Conservation (phyloP, 371 early-diverging fungal genomes). For the Syncephalis fuscata region DNA sequence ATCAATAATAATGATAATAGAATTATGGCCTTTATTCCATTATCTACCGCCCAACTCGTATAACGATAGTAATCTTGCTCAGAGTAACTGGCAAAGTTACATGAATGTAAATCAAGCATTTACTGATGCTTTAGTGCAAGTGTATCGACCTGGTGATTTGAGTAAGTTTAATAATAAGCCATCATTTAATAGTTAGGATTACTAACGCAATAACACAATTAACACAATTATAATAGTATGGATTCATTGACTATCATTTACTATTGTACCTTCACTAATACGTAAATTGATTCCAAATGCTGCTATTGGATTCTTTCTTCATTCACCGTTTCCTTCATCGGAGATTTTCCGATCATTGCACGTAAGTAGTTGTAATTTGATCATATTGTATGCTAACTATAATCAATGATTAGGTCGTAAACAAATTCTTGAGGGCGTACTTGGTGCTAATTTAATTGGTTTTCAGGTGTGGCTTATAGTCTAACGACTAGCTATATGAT, state of each 20-base stretch:
- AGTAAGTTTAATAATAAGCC: constrained; percentile 27
- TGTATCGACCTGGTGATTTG: constrained; percentile 68
- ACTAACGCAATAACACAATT: too few species aligned
- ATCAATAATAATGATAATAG: constrained; percentile 11
- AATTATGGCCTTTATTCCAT: constrained; percentile 97
- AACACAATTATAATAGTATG: constrained; percentile 40
- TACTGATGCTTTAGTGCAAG: constrained; percentile 55
- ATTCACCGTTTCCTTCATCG: constrained; percentile 92
- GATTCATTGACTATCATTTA: constrained; percentile 98
- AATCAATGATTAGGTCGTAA: constrained; percentile 55
- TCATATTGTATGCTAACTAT: too few species aligned
- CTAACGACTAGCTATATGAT: constrained; percentile 1
- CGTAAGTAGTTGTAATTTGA: constrained; percentile 23
- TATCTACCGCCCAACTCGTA: constrained; percentile 85
- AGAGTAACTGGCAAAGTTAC: constrained; percentile 72
- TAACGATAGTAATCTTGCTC: constrained; percentile 36
- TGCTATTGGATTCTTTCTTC: constrained; percentile 90
- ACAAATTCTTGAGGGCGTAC: constrained; percentile 81
- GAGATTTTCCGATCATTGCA: constrained; percentile 85
- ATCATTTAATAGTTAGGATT: neutral
- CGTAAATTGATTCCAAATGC: constrained; percentile 59
- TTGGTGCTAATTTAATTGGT: constrained; percentile 86
- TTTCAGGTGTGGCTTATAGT: constrained; percentile 48
- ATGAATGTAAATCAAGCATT: constrained; percentile 71
- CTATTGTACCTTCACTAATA: constrained; percentile 79